Evolutionary conservation across 208 protist genomes (phyloP), one percentile per base, ranked within the genome.

Genomic region (Leishmania amazonensis): DNA sequence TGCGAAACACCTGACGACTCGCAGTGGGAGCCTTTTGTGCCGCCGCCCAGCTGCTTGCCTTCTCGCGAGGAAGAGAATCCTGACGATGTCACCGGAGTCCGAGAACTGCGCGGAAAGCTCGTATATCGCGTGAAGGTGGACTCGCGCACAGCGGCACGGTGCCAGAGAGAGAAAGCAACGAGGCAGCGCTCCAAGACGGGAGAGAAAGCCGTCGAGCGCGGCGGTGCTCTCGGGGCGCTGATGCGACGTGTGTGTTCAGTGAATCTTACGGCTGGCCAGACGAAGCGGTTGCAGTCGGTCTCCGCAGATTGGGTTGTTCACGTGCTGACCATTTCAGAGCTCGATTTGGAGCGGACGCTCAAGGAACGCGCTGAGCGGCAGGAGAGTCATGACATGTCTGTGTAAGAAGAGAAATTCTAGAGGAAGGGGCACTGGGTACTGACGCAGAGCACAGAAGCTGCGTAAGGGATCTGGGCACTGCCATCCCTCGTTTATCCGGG

Each of bases 111-210:
- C 40, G 93, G 93, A 19, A 79, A 88, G 77, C 81, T 93, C 45
- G 91, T 91, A 5, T 94, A 95, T 76, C 91, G 91, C 45, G 71
- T 95, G 72, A 80, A 86, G 38, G 76, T 95, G 70, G 88, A 93
- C 79, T 75, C 90, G 54, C 84, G 86, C 15, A 95, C 91, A 17
- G 86, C 79, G 13, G 84, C 88, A 35, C 83, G 93, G 58, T 67
- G 91, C 38, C 83, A 85, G 76, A 76, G 90, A 24, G 93, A 95
- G 78, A 84, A 93, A 70, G 64, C 76, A 65, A 67, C 76, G 38
- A 87, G 91, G 1, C 78, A 80, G n/a, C 80, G 78, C 57, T 84
- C 76, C 7, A 84, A 85, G 51, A 35, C 38, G 38, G 80, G 81
- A 57, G 83, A 79, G 51, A 78, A 65, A 45, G 60, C 65, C 40